These are phyloP conservation scores for Boletus rubescentipes DNA, from an alignment of 768 basidiomycete genomes.

Conservation along the genomic window DNA sequence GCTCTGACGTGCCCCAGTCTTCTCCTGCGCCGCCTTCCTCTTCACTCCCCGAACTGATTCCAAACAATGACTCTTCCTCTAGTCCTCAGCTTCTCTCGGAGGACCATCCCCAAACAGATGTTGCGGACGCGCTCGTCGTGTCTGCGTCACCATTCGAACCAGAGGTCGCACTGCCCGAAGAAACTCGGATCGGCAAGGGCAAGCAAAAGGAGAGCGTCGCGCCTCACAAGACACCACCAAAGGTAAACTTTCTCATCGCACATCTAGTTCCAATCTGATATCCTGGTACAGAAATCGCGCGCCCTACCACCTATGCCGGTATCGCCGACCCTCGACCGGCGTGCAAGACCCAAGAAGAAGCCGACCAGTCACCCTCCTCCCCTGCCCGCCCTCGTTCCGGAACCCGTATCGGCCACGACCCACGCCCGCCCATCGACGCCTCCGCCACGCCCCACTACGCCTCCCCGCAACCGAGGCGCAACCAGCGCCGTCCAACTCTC, in stretches of 20 bases:
- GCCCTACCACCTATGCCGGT: slow-evolving; percentile 42
- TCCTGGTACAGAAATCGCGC: slow-evolving; percentile 34
- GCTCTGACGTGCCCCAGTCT: slow-evolving; percentile 23
- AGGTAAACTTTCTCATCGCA: slow-evolving; percentile 5
- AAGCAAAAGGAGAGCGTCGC: slow-evolving; percentile 18
- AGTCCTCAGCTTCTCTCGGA: slow-evolving; percentile 50
- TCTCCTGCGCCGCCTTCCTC: slow-evolving; percentile 36
- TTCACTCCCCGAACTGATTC: slow-evolving; percentile 61
- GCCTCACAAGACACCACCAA: slow-evolving; percentile 30
- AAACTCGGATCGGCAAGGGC: slow-evolving; percentile 10
- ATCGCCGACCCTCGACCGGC: slow-evolving; percentile 47
- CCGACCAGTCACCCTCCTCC: slow-evolving; percentile 15
- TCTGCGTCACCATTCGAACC: slow-evolving; percentile 18
- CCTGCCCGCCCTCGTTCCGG: slow-evolving; percentile 27
- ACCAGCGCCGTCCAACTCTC: slow-evolving; percentile 46
- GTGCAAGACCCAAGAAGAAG: slow-evolving; percentile 24
- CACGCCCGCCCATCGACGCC: slow-evolving; percentile 29
- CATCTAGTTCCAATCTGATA: background rate
- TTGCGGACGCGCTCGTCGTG: slow-evolving; percentile 14
- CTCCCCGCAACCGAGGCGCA: slow-evolving; percentile 30
- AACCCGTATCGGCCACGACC: slow-evolving; percentile 20
- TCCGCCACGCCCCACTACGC: slow-evolving; percentile 42
- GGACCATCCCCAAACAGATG: slow-evolving; percentile 21
- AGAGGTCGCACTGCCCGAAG: slow-evolving; percentile 5
- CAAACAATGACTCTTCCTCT: slow-evolving; percentile 64